These are phyloP conservation scores for Chalciporus pseudorubinellus DNA, from an alignment of 768 basidiomycete species.

Conservation along the genomic window DNA sequence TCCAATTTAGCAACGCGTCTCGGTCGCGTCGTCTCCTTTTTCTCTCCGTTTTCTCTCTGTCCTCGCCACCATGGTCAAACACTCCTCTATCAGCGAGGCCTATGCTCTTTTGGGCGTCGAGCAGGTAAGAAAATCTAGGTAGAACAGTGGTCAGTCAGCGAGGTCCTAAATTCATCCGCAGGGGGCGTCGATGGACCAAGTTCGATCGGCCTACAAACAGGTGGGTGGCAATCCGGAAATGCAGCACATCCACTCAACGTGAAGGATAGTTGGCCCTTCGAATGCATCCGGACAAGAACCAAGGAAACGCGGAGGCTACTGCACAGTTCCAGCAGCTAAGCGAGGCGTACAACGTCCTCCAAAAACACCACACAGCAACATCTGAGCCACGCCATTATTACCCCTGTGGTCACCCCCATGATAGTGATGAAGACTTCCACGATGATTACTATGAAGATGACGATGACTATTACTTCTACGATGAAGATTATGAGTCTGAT, in stretches of 20 bases:
- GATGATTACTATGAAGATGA: conserved; percentile 30
- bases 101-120: conserved; percentile 50
- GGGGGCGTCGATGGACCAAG: conserved; percentile 60
- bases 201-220: conserved; percentile 70
- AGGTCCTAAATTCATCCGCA: conserved; percentile 27
- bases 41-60: conserved; percentile 10
- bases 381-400: conserved; percentile 21
- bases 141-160: neutral
- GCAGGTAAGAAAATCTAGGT: conserved; percentile 36
- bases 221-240: conserved; percentile 32
- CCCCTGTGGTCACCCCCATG: conserved; percentile 23
- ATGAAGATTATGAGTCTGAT: conserved; percentile 34
- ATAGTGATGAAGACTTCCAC: conserved; percentile 41
- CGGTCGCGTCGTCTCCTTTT: conserved; percentile 24
- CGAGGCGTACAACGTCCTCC: conserved; percentile 63
- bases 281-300: conserved; percentile 79
- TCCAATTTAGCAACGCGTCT: conserved; percentile 27
- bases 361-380: conserved; percentile 49
- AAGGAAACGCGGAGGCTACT: conserved; percentile 61
- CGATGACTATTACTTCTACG: conserved; percentile 30
- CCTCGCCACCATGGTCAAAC: conserved; percentile 34
- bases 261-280: conserved; percentile 52
- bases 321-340: conserved; percentile 66
- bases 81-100: conserved; percentile 36
- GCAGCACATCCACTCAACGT: neutral